Evolutionary conservation across 305 asterid species (phyloP).

Genomic region (Ilex paraguariensis): DNA sequence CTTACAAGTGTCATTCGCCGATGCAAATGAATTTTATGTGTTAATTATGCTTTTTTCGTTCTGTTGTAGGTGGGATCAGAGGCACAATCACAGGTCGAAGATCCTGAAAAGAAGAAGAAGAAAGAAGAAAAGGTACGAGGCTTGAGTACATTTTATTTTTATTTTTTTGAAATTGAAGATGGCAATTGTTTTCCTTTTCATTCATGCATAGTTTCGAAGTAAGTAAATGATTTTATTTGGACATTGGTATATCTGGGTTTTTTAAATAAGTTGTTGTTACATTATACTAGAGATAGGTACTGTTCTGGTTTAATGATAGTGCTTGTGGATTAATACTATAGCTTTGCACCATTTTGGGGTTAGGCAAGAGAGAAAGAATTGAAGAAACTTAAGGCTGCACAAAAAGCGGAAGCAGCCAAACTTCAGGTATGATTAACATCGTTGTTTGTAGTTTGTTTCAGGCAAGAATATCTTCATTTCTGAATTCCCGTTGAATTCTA

Average conservation of each 20-base stretch:
- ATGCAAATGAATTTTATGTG: no score
- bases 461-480: no score
- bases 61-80: neutral
- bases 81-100: conserved; percentile 26
- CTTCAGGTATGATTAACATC: conserved; percentile 46
- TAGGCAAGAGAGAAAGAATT: conserved; percentile 88
- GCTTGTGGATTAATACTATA: no score
- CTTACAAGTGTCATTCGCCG: no score
- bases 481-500: no score
- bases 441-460: no score
- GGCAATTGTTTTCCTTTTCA: neutral
- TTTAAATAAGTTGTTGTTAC: no score
- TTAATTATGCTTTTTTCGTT: neutral
- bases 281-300: no score
- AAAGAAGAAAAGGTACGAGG: conserved; percentile 78
- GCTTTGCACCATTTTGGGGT: neutral
- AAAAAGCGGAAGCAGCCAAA: conserved; percentile 90
- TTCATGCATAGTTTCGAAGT: neutral
- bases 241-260: no score
- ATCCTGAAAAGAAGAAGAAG: conserved; percentile 82
- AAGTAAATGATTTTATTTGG: no score
- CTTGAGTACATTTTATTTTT: neutral
- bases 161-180: no score
- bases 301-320: no score
- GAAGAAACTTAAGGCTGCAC: conserved; percentile 80